These are phyloP conservation scores for Pinus albicaulis DNA, from an alignment of 75 land plant genomes.

Conservation along the genomic window DNA sequence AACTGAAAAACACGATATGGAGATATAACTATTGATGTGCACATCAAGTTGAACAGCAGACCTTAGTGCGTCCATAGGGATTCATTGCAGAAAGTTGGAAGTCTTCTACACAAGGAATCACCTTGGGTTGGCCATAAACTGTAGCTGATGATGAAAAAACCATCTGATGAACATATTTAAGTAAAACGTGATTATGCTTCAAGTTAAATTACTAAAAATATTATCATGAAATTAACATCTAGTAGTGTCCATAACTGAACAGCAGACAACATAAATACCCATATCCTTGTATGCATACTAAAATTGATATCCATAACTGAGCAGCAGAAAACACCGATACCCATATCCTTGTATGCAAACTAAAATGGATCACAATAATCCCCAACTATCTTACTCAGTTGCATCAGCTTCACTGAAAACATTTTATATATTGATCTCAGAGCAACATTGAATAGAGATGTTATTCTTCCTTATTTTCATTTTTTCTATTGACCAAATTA, in stretches of 20 bases:
- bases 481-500: background rate
- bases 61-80: conserved; percentile 91
- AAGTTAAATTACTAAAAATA: background rate
- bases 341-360: background rate
- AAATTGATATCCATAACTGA: background rate
- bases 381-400: background rate
- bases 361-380: background rate
- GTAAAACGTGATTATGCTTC: conserved; percentile 1
- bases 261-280: background rate
- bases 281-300: background rate
- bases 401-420: background rate
- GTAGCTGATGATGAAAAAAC: conserved; percentile 94
- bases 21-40: background rate
- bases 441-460: background rate
- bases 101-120: conserved; percentile 75
- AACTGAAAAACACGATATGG: background rate
- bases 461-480: background rate
- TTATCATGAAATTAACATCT: background rate
- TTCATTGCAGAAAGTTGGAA: conserved; percentile 62
- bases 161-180: conserved; percentile 34
- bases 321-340: no score
- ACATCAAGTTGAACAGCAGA: conserved; percentile 4
- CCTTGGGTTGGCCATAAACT: conserved; percentile 88
- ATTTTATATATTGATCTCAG: background rate
- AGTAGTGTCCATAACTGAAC: background rate